Base-by-base conservation (phyloP, 208 protist species). In the Crithidia expoeki region DNA sequence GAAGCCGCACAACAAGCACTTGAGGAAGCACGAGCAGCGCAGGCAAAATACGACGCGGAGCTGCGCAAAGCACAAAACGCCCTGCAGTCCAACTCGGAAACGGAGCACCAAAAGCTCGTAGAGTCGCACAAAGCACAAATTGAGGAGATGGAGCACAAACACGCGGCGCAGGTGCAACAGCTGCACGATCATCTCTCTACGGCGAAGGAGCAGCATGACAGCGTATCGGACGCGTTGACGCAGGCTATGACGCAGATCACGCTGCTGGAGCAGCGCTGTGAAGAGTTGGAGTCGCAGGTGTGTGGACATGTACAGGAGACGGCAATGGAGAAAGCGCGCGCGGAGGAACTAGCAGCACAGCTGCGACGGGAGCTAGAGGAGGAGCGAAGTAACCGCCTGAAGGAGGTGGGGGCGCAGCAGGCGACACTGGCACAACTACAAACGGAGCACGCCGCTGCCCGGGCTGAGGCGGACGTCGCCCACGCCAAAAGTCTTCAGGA, bases 91-190 rank as follows among this genome's bases (percentile, higher is more conserved):
- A 56, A 38, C 36, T 64, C 59, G 19, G 36, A 59, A 27, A 51
- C 52, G 12, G 63, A 47, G 62, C 58, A 74, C 50, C 67, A 70
- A 61, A 10, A 62, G 14, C 61, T 79, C 17, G 21, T 30, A 7
- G 49, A 74, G 47, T 25, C 47, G 1, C 80, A 89, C 55, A 59
- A 61, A 52, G 65, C 42, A 3, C 68, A 76, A 44, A 19, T 84
- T 36, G 65, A 80, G 21, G 38, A 59, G 25, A 27, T 81, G 40
- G 64, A 69, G 61, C 60, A 42, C 33, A 52, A 71, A 42, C 59
- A 74, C 25, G 64, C 44, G 17, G 62, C 60, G 27, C 76, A 65
- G 47, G 34, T 81, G 4, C 51, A 40, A 10, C 65, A 68, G 58
- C 47, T 75, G 11, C 57, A 75, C 5, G 52, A 23, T 12, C 65